A percentile compares a stretch with the other conserved stretches of the same genome.
Conservation (phyloP, 1,284 basidiomycete species). For the Phellopilus nigrolimitatus region DNA sequence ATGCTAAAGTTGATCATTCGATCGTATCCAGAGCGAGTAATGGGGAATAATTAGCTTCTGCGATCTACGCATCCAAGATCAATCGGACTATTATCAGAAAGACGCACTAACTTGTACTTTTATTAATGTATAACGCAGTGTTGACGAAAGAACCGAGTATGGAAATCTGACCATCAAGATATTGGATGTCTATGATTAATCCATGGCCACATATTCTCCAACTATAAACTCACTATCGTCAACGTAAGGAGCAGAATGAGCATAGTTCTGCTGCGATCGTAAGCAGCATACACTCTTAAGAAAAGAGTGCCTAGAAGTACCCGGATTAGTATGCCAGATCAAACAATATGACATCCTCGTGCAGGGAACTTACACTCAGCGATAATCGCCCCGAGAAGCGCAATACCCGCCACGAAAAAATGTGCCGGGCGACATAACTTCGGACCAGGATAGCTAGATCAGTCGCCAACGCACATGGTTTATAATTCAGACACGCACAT, state of each 20-base stretch:
- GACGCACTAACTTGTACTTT: constrained; percentile 1
- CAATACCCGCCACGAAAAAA: constrained; percentile 1
- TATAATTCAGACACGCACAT: not conserved
- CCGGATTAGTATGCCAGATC: not conserved
- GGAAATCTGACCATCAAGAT: not conserved
- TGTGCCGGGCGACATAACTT: constrained; percentile 5
- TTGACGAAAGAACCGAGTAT: not conserved
- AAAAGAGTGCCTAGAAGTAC: constrained; percentile 4
- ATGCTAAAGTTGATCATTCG: not conserved
- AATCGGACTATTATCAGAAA: too few species aligned
- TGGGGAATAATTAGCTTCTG: not conserved
- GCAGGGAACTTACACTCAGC: constrained; percentile 1
- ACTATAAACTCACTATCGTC: not conserved
- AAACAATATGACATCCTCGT: not conserved
- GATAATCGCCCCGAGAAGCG: not conserved
- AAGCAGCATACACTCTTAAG: constrained; percentile 2
- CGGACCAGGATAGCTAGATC: not conserved
- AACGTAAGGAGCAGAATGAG: not conserved
- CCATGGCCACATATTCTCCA: not conserved
- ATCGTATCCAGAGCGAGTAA: not conserved
- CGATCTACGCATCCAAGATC: not conserved
- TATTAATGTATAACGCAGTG: not conserved
- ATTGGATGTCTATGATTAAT: not conserved
- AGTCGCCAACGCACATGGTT: not conserved
- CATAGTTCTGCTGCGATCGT: not conserved